phyloP scores from a whole-genome alignment of 2,329 filamentous ascomycete genomes.

The Sclerotinia spermophila region DNA sequence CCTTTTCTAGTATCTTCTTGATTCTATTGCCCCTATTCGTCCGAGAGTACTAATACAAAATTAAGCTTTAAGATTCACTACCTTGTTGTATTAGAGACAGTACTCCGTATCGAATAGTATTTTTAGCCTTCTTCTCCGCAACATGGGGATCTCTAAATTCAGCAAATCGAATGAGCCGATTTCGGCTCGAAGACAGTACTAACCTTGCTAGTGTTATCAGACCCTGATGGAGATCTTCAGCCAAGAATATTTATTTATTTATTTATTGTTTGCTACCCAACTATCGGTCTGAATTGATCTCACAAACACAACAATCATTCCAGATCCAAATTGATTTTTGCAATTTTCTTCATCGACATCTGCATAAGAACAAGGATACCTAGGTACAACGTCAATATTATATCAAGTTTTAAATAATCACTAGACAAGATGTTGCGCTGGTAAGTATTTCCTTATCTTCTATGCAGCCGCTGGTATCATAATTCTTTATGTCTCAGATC shows the following conservation, averaged over 20 bases:
- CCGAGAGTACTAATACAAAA: neutral
- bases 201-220: neutral
- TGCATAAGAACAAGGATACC: neutral
- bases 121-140: conserved; percentile 5
- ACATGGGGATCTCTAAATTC: neutral
- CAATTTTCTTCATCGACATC: neutral
- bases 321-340: neutral
- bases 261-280: neutral
- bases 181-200: neutral
- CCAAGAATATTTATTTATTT: conserved; percentile 8
- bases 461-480: conserved; percentile 4
- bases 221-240: conserved; percentile 5
- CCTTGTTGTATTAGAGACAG: neutral
- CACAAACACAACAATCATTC: neutral
- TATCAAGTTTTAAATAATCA: neutral
- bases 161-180: neutral
- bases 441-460: conserved; percentile 25
- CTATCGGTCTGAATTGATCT: conserved; percentile 1
- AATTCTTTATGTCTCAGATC: neutral
- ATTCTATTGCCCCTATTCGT: neutral
- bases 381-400: neutral
- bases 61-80: neutral
- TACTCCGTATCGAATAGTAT: neutral
- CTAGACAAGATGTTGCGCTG: conserved; percentile 35
- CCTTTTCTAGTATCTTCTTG: neutral